Evolutionary conservation across 2,329 filamentous ascomycete species (phyloP).

Genomic region (Fusarium globosum): DNA sequence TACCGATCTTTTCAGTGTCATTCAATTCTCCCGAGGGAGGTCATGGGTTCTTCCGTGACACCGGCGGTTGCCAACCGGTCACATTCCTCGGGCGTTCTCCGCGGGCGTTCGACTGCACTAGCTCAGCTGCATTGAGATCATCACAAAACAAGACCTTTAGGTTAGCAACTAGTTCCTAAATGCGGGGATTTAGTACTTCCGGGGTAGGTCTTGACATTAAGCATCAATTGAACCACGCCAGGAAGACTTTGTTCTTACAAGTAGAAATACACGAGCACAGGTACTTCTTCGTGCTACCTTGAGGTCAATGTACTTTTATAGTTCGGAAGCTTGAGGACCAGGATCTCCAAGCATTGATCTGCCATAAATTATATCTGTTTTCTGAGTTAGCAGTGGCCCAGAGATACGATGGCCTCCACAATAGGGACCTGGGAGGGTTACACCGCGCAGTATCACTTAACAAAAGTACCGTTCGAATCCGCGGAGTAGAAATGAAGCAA

Average conservation of each 20-base stretch:
- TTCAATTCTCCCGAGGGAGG: rapidly evolving
- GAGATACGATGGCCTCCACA: neutral
- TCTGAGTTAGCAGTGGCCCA: neutral
- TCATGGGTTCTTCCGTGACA: neutral
- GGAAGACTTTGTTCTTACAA: neutral
- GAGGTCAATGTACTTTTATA: neutral
- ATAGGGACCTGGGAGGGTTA: neutral
- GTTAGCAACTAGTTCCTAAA: neutral
- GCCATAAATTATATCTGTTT: neutral
- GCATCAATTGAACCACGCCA: neutral
- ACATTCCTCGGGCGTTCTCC: neutral
- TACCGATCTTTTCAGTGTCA: no score
- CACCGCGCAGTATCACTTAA: neutral
- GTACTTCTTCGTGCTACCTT: neutral
- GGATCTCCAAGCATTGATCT: neutral
- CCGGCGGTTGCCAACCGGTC: neutral
- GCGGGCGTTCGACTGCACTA: neutral
- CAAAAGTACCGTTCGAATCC: neutral
- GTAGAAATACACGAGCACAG: neutral
- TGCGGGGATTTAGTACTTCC: neutral
- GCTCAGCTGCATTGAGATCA: neutral
- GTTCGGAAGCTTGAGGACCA: neutral
- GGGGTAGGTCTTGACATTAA: neutral
- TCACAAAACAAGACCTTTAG: neutral
- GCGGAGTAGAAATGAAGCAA: neutral